Base-by-base conservation (phyloP, 495 filamentous ascomycete species). In the Penicillium herquei region DNA sequence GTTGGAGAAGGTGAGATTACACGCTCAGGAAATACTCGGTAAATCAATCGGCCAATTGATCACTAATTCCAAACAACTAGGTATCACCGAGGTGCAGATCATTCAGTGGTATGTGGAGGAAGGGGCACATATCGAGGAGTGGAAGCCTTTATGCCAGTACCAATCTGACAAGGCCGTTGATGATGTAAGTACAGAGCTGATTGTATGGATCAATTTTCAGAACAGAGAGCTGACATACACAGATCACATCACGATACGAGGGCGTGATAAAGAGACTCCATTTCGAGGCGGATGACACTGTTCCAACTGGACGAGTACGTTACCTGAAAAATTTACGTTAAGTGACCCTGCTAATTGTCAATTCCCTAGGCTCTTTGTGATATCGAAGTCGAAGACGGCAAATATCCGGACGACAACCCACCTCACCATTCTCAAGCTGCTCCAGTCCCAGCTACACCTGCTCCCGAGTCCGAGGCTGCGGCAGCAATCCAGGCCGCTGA, bases 61-160 rank as follows among this genome's bases (percentile, higher is more conserved):
- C 43, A 58, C 51, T 57, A 35, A 58, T 54, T 16, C 44, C 13
- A 35, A n/a, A 35, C 12, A 39, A 54, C 21, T 42, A 96, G 92
- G 94, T 46, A 98, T 98, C 65, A 90, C 91, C 60, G 94, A 98
- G 74, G 95, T 94, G 70, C 93, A 98, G 70, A 90, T 99, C 65
- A 98, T 98, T 62, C 95, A 98, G 77, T 99, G 95, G 95, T 99
- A 97, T 70, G 94, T 98, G 56, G 88, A 96, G 70, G 92, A 96
- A 49, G 92, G 89, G 48, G 95, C 95, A 21, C 85, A 91, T 51
- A 91, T 99, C 61, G 92, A 98, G 77, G 91, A 99, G 73, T 99
- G 96, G 83, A 93, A 95, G 67, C 93, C 91, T 52, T 75, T 99
- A 37, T 99, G 95, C 70, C 94, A 99, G 74, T 95, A 98, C 39